A percentile compares a stretch with the other conserved stretches of the same genome.
Conservation (phyloP, 1,284 basidiomycete species). For the Rhodotorula sp. region DNA sequence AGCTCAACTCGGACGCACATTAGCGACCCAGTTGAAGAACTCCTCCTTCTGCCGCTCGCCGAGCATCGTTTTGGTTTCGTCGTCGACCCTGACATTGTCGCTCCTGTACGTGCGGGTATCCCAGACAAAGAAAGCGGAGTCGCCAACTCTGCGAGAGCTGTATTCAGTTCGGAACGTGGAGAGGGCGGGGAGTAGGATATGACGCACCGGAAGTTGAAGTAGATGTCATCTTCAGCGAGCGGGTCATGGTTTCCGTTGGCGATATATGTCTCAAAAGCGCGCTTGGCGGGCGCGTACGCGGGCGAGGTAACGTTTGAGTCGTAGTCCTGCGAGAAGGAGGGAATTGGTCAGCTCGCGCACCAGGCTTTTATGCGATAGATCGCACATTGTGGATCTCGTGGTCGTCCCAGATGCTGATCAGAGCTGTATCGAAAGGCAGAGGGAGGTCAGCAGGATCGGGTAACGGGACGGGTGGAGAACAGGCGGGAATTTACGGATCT, state of each 20-base stretch:
- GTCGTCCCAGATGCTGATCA: conserved; percentile 65
- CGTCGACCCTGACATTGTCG: conserved; percentile 47
- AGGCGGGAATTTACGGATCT: conserved; percentile 47
- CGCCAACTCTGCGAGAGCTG: conserved; percentile 52
- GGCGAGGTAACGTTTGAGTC: conserved; percentile 58
- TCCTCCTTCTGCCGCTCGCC: conserved; percentile 66
- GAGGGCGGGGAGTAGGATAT: no score
- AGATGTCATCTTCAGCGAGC: conserved; percentile 51
- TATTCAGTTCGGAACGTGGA: background rate
- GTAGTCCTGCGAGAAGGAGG: conserved; percentile 53
- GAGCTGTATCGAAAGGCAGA: conserved; percentile 52
- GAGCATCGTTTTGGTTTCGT: conserved; percentile 62
- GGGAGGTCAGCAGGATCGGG: conserved; percentile 6
- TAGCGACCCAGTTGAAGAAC: conserved; percentile 65
- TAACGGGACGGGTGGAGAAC: background rate
- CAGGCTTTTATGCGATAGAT: background rate
- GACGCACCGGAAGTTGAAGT: conserved; percentile 47
- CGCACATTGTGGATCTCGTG: conserved; percentile 62
- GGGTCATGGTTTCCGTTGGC: conserved; percentile 66
- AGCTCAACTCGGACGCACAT: conserved; percentile 49
- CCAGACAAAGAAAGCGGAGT: conserved; percentile 74
- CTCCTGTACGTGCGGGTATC: conserved; percentile 71
- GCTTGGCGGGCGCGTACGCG: conserved; percentile 62
- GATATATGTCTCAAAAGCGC: conserved; percentile 67
- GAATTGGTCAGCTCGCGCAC: background rate